Evolutionary conservation across 2,329 filamentous ascomycete species (phyloP).

Genomic region (Cercospora sp.): DNA sequence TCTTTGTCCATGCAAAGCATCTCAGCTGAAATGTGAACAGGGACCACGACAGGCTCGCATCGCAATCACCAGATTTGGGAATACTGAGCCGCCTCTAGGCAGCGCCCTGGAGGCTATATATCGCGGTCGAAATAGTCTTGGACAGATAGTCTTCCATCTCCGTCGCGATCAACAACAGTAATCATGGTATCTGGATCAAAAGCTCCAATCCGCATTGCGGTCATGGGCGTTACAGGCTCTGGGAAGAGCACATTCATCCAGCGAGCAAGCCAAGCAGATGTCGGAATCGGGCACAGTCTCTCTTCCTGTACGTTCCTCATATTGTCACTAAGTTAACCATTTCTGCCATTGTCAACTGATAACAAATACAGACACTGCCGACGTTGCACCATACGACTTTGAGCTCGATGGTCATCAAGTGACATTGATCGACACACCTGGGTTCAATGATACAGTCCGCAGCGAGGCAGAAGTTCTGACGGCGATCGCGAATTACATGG

Average conservation of each 20-base stretch:
- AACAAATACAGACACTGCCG: not conserved
- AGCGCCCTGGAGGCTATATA: not conserved
- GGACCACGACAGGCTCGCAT: not conserved
- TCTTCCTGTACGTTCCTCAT: not conserved
- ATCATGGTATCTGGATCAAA: not conserved
- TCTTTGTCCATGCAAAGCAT: not conserved
- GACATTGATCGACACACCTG: slow-evolving; percentile 49
- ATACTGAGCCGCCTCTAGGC: not conserved
- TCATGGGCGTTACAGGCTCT: slow-evolving; percentile 46
- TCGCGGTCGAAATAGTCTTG: not conserved
- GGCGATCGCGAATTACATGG: slow-evolving; percentile 40
- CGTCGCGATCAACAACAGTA: not conserved
- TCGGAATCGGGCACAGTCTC: not conserved
- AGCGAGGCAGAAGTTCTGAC: slow-evolving; percentile 49
- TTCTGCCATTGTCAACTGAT: not conserved
- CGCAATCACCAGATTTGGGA: not conserved
- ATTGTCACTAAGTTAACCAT: not conserved
- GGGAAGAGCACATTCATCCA: slow-evolving; percentile 45
- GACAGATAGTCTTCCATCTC: not conserved
- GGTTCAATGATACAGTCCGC: slow-evolving; percentile 49
- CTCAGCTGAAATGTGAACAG: not conserved
- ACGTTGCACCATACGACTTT: slow-evolving; percentile 27
- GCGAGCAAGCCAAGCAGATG: not conserved
- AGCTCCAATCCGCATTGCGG: slow-evolving; percentile 35
- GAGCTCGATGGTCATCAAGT: not conserved